Percentiles rank a stretch among this genome's conserved stretches.
phyloP scores from a whole-genome alignment of 495 filamentous ascomycete genomes.

The Aspergillus hancockii region DNA sequence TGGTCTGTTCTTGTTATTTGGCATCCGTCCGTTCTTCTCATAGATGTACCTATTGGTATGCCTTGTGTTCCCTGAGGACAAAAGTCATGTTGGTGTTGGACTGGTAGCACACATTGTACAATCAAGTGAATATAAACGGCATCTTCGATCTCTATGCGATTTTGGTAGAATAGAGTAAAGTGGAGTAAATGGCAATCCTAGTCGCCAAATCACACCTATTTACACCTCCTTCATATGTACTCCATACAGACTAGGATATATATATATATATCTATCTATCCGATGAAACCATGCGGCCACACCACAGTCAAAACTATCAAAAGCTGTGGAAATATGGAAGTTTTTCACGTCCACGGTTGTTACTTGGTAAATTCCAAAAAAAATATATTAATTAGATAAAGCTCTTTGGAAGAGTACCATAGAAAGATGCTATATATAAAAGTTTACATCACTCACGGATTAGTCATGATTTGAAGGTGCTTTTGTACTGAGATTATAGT shows the following conservation, averaged over 20 bases:
- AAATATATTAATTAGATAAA: too few relatives aligned
- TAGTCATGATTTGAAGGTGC: too few relatives aligned
- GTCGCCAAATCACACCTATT: too few relatives aligned
- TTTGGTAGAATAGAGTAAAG: background rate
- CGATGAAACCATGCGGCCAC: too few relatives aligned
- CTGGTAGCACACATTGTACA: conserved; percentile 19
- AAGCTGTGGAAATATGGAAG: too few relatives aligned
- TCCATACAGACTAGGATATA: background rate
- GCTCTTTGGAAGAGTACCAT: too few relatives aligned
- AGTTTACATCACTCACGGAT: too few relatives aligned
- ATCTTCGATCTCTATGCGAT: background rate
- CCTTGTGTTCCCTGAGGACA: conserved; percentile 4
- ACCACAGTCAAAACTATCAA: too few relatives aligned
- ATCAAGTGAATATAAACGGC: conserved; percentile 17
- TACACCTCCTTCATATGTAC: background rate
- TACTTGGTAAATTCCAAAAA: too few relatives aligned
- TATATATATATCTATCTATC: background rate
- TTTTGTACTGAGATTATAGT: too few relatives aligned
- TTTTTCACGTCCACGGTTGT: too few relatives aligned
- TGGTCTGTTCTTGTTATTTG: conserved; percentile 26
- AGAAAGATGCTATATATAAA: too few relatives aligned
- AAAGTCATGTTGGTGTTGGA: conserved; percentile 19
- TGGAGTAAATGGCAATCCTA: background rate
- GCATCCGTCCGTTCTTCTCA: conserved; percentile 36
- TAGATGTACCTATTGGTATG: conserved; percentile 14